Conservation (phyloP, 2,329 filamentous ascomycete genomes). For the Hypoxylon rubiginosum region DNA sequence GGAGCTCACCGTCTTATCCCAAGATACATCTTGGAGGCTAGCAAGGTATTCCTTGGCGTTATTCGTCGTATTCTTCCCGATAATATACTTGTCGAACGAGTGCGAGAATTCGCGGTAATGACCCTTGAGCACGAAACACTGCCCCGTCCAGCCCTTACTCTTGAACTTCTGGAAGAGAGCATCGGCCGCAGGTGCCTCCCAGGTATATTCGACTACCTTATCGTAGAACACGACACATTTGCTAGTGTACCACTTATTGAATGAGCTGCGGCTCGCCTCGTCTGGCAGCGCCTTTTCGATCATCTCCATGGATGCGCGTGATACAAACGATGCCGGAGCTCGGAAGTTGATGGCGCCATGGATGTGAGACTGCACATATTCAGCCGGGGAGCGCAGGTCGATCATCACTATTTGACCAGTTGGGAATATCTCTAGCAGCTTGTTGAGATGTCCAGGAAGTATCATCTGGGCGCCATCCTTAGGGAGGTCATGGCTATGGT, state of each 20-base stretch:
- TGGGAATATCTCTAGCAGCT: conserved; percentile 64
- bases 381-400: conserved; percentile 62
- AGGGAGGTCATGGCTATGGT: conserved; percentile 48
- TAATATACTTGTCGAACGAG: conserved; percentile 66
- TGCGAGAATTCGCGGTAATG: conserved; percentile 68
- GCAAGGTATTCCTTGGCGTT: conserved; percentile 58
- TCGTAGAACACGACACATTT: conserved; percentile 68
- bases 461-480: conserved; percentile 61
- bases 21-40: conserved; percentile 53
- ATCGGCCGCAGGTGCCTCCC: conserved; percentile 65
- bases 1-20: conserved; percentile 52
- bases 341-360: conserved; percentile 66
- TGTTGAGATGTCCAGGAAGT: conserved; percentile 64
- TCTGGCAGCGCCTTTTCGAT: conserved; percentile 65
- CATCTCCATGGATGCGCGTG: conserved; percentile 63
- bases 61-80: conserved; percentile 58
- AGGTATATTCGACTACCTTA: conserved; percentile 62
- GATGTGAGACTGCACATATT: conserved; percentile 66
- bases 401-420: conserved; percentile 62
- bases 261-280: conserved; percentile 61
- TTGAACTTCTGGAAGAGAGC: conserved; percentile 61
- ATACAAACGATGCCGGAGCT: conserved; percentile 63
- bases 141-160: conserved; percentile 63
- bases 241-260: conserved; percentile 62
- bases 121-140: conserved; percentile 68